Base-by-base conservation (phyloP, 2,329 filamentous ascomycete species). In the Penicillium sp. region DNA sequence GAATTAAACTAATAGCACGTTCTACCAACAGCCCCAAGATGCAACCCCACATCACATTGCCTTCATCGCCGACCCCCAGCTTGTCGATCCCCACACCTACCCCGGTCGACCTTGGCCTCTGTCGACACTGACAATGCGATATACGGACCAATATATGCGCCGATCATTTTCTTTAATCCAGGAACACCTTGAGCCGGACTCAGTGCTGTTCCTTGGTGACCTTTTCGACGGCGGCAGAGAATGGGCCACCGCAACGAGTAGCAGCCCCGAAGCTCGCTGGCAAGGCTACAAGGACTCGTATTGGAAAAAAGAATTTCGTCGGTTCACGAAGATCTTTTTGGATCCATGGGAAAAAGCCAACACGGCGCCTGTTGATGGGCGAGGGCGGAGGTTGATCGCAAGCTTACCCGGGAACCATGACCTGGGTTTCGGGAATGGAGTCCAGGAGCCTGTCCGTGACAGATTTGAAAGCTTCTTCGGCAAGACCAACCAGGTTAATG, bases 361-460 rank as follows among this genome's bases (percentile, higher is more conserved):
- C 47, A 69, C 78, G 42, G 75, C 76, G 5, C 79, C 86, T 0
- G 72, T 79, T 1, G 86, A 86, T 54, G 84, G 87, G 60, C 81
- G 84, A 29, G 87, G 89, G 5, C 83, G 90, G 54, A 92, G 89
- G 75, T 78, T 97, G 49, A 88, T 97, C 49, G 86, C 90, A 16
- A 93, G 89, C 67, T 70, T 99, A 54, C 94, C 94, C 0, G 94
- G 94, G 2, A 99, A 99, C 67, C 94, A 99, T 70, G 94, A 99
- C 70, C 74, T 97, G 39, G 94, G 94, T 0, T 96, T 97, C 68
- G 93, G 91, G 3, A 86, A 86, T 21, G 89, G 92, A 43, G 87
- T 99, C 45, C 91, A 96, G 69, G 70, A 88, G 8, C 81, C 89
- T 0, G 91, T 96, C 32, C 84, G 92, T 48, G 82, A 94, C 65